These are phyloP conservation scores for Coniosporium uncinatum DNA, from an alignment of 2,329 filamentous ascomycete genomes.

Conservation along the genomic window DNA sequence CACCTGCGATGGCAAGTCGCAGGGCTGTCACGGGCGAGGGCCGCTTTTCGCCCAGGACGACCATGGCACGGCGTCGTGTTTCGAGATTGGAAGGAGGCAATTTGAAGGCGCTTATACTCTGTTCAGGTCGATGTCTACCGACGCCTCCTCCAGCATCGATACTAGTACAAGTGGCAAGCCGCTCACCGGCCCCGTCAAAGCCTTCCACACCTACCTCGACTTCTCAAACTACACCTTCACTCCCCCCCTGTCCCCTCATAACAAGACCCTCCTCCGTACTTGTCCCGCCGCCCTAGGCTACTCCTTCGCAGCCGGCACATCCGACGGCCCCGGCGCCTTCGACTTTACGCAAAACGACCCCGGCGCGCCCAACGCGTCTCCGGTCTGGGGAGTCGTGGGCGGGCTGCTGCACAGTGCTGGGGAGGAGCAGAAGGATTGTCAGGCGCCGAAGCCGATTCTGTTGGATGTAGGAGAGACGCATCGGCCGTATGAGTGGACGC, in stretches of 20 bases:
- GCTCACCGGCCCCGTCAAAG: conserved; percentile 60
- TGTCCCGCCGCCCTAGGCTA: conserved; percentile 89
- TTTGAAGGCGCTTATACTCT: conserved; percentile 53
- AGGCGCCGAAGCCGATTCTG: conserved; percentile 77
- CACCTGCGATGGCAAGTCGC: conserved; percentile 70
- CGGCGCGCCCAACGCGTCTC: conserved; percentile 66
- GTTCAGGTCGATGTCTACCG: conserved; percentile 44
- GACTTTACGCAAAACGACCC: conserved; percentile 90
- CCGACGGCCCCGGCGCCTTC: conserved; percentile 85
- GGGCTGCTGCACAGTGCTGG: conserved; percentile 66
- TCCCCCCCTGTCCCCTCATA: conserved; percentile 46
- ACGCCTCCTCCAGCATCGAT: conserved; percentile 2
- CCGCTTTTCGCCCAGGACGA: conserved; percentile 64
- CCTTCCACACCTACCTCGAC: conserved; percentile 82
- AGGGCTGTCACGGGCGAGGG: conserved; percentile 69
- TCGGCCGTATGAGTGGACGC: conserved; percentile 78
- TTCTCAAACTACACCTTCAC: conserved; percentile 71
- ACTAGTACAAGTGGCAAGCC: conserved; percentile 6
- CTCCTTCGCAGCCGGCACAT: conserved; percentile 89
- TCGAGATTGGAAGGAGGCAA: conserved; percentile 72
- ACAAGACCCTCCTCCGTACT: conserved; percentile 65
- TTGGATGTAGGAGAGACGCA: conserved; percentile 83
- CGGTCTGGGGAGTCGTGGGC: conserved; percentile 75
- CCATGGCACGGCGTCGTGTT: conserved; percentile 61
- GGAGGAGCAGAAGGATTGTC: conserved; percentile 66